These are phyloP conservation scores for Fusarium nurragi DNA, from an alignment of 2,329 filamentous ascomycete genomes.

Conservation along the genomic window DNA sequence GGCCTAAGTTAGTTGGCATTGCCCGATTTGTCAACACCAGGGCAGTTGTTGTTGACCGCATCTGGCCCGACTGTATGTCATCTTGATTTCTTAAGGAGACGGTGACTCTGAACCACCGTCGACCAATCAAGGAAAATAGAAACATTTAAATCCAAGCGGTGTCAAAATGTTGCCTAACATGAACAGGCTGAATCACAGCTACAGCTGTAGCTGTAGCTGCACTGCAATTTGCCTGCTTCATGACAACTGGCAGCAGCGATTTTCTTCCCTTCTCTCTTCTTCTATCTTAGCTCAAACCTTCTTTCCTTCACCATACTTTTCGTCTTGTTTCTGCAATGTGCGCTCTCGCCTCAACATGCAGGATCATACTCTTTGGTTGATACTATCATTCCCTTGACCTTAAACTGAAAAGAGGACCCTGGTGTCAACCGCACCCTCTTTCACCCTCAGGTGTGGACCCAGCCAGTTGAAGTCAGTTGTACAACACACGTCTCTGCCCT, in stretches of 20 bases:
- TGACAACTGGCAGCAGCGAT: conserved; percentile 5
- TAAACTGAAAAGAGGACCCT: not conserved
- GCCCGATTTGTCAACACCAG: conserved; percentile 39
- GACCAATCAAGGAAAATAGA: not conserved
- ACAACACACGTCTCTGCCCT: conserved; percentile 18
- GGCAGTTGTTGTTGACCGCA: conserved; percentile 36
- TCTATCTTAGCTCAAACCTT: not conserved
- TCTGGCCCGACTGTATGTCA: conserved; percentile 38
- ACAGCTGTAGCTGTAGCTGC: conserved; percentile 5
- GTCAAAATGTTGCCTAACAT: conserved; percentile 29
- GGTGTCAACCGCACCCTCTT: not conserved
- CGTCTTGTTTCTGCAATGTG: conserved; percentile 11
- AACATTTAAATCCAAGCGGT: conserved; percentile 10
- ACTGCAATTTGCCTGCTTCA: not conserved
- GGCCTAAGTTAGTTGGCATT: conserved; percentile 39
- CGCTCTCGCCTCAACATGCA: not conserved
- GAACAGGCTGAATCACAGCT: conserved; percentile 17
- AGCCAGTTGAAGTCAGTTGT: conserved; percentile 18
- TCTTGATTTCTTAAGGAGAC: conserved; percentile 26
- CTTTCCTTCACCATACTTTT: conserved; percentile 10
- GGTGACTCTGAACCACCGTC: conserved; percentile 24
- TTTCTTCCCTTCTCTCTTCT: not conserved
- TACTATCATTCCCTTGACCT: not conserved
- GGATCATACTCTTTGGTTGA: not conserved
- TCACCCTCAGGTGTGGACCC: conserved; percentile 18